A percentile compares a stretch with the other conserved stretches of the same genome.
Evolutionary conservation across 306 rosid genomes (phyloP).

Genomic region (Sesbania bispinosa): DNA sequence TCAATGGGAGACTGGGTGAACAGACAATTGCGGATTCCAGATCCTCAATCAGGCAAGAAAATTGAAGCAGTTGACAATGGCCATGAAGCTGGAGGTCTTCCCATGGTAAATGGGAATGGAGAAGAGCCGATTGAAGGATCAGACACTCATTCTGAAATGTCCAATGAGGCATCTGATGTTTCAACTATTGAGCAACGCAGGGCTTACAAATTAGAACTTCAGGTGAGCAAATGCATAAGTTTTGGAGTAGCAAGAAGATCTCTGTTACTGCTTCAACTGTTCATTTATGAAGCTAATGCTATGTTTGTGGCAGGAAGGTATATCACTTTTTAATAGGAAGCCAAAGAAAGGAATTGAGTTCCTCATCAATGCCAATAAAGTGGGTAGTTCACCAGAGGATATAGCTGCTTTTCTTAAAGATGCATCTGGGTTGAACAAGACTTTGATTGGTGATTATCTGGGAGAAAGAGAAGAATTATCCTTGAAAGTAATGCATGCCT

Average conservation of each 20-base stretch:
- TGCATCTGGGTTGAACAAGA: slow-evolving; percentile 95
- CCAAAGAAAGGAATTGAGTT: slow-evolving; percentile 98
- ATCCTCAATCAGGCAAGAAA: slow-evolving; percentile 69
- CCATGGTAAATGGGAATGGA: slow-evolving; percentile 70
- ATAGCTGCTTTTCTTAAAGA: slow-evolving; percentile 92
- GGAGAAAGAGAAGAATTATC: slow-evolving; percentile 96
- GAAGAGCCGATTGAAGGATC: slow-evolving; percentile 84
- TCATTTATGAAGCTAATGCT: slow-evolving; percentile 43
- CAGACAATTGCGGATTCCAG: slow-evolving; percentile 93
- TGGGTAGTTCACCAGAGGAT: slow-evolving; percentile 92
- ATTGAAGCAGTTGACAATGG: slow-evolving; percentile 53
- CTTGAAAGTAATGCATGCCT: slow-evolving; percentile 94
- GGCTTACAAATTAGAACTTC: slow-evolving; percentile 99
- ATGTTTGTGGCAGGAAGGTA: slow-evolving; percentile 98
- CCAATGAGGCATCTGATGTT: slow-evolving; percentile 79
- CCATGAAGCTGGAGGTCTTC: slow-evolving; percentile 58
- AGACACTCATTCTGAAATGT: slow-evolving; percentile 79
- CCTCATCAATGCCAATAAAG: slow-evolving; percentile 94
- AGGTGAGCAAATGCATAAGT: slow-evolving; percentile 47
- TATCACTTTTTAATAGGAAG: slow-evolving; percentile 94
- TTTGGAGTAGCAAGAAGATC: slow-evolving; percentile 28
- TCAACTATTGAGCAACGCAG: slow-evolving; percentile 89
- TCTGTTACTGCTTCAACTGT: slow-evolving; percentile 19
- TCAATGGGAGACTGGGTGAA: slow-evolving; percentile 99
- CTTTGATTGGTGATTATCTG: slow-evolving; percentile 92